phyloP scores from a whole-genome alignment of 805 yeast genomes.

The Vanderwaltozyma polyspora region DNA sequence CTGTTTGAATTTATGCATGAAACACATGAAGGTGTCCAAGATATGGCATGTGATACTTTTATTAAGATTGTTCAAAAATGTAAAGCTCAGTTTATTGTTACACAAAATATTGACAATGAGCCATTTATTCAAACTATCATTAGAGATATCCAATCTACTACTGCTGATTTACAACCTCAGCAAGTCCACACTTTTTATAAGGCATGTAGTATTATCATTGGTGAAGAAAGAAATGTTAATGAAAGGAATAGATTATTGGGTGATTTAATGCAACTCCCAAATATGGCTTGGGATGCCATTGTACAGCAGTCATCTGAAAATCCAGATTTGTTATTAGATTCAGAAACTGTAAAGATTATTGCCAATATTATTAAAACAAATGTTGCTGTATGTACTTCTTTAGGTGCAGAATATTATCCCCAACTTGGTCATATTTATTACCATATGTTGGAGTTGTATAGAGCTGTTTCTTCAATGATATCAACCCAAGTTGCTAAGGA shows the following conservation, averaged over 20 bases:
- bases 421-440: slow-evolving; percentile 80
- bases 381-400: slow-evolving; percentile 86
- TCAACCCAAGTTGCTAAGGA: slow-evolving; percentile 67
- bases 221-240: slow-evolving; percentile 67
- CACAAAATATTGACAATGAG: slow-evolving; percentile 73
- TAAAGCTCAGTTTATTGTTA: slow-evolving; percentile 86
- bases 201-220: slow-evolving; percentile 89
- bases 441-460: slow-evolving; percentile 81
- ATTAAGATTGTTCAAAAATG: slow-evolving; percentile 92
- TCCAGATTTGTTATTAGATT: slow-evolving; percentile 62
- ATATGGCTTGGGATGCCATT: slow-evolving; percentile 87
- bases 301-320: slow-evolving; percentile 76
- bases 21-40: slow-evolving; percentile 99
- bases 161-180: slow-evolving; percentile 90
- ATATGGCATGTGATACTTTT: slow-evolving; percentile 99
- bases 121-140: slow-evolving; percentile 91
- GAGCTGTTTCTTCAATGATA: slow-evolving; percentile 79
- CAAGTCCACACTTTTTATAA: slow-evolving; percentile 96
- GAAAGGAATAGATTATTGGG: slow-evolving; percentile 59
- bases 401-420: slow-evolving; percentile 83
- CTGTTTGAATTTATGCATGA: slow-evolving; percentile 98
- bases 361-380: slow-evolving; percentile 93
- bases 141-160: slow-evolving; percentile 67
- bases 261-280: slow-evolving; percentile 84
- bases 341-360: slow-evolving; percentile 82